Evolutionary conservation across 1,284 basidiomycete species (phyloP).

Genomic region (Rhodotorula glutinis): DNA sequence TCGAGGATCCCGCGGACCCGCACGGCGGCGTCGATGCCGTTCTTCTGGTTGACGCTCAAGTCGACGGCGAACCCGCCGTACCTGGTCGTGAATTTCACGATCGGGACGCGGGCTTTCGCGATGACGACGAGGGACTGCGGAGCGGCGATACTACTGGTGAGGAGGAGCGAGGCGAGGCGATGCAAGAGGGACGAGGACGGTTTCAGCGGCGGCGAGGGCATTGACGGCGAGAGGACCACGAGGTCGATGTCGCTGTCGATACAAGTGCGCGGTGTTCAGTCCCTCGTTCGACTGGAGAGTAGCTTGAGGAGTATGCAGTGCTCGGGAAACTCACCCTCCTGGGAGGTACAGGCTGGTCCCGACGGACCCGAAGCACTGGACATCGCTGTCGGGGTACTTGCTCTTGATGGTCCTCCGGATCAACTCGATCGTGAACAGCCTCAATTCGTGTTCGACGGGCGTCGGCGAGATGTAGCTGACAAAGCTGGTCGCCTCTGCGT

Average conservation of each 20-base stretch:
- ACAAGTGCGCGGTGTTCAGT: background rate
- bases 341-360: slow-evolving; percentile 94
- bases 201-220: slow-evolving; percentile 36
- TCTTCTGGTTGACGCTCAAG: slow-evolving; percentile 82
- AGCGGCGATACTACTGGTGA: slow-evolving; percentile 34
- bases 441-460: slow-evolving; percentile 75
- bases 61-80: slow-evolving; percentile 75
- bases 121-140: slow-evolving; percentile 41
- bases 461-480: slow-evolving; percentile 84
- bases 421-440: slow-evolving; percentile 69
- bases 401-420: slow-evolving; percentile 66
- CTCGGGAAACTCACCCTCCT: slow-evolving; percentile 60
- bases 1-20: slow-evolving; percentile 39
- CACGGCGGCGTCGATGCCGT: slow-evolving; percentile 74
- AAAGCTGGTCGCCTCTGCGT: slow-evolving; percentile 79
- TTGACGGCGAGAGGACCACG: slow-evolving; percentile 51
- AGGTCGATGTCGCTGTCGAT: slow-evolving; percentile 57
- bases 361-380: slow-evolving; percentile 87
- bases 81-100: slow-evolving; percentile 79
- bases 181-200: slow-evolving; percentile 34
- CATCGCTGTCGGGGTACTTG: slow-evolving; percentile 73
- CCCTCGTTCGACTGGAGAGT: background rate
- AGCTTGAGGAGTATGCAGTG: slow-evolving; percentile 47
- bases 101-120: slow-evolving; percentile 56
- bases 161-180: slow-evolving; percentile 38